Conservation (phyloP, 768 basidiomycete species). For the Fomitopsis serialis region DNA sequence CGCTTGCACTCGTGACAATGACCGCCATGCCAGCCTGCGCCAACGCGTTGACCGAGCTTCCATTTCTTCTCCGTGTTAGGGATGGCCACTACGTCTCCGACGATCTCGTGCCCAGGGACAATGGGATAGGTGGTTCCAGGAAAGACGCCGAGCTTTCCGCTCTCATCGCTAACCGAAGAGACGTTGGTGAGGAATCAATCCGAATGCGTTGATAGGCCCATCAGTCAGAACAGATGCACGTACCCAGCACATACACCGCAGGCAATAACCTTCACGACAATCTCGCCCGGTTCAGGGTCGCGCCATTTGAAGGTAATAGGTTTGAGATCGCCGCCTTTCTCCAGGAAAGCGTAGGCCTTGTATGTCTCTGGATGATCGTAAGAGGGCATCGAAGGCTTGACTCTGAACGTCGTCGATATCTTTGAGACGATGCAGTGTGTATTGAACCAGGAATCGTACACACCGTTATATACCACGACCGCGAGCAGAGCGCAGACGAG, state of each 20-base stretch:
- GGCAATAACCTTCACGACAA: slow-evolving; percentile 22
- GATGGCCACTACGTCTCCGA: slow-evolving; percentile 21
- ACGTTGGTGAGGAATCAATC: too few relatives aligned
- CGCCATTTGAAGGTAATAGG: slow-evolving; percentile 16
- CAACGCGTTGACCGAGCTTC: slow-evolving; percentile 26
- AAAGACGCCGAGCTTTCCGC: slow-evolving; percentile 1
- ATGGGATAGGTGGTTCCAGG: slow-evolving; percentile 11
- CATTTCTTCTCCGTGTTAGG: slow-evolving; percentile 14
- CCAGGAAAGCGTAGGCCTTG: slow-evolving; percentile 14
- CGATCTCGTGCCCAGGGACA: slow-evolving; percentile 24
- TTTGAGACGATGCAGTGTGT: too few relatives aligned
- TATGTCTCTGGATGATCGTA: slow-evolving; percentile 16
- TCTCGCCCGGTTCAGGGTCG: slow-evolving; percentile 12
- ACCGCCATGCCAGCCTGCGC: slow-evolving; percentile 25
- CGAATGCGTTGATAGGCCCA: too few relatives aligned
- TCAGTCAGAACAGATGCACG: not conserved
- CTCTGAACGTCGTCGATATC: too few relatives aligned
- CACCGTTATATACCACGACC: too few relatives aligned
- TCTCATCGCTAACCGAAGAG: slow-evolving; percentile 4
- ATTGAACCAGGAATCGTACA: too few relatives aligned
- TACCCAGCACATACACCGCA: slow-evolving; percentile 23
- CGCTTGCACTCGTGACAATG: slow-evolving; percentile 19
- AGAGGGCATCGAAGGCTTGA: too few relatives aligned
- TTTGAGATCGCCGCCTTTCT: slow-evolving; percentile 14
- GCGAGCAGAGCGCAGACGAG: too few relatives aligned